Evolutionary conservation across 108 stramenopile genomes (phyloP), one percentile per base, ranked within the genome.

Genomic region (Stephanodiscus triporus): DNA sequence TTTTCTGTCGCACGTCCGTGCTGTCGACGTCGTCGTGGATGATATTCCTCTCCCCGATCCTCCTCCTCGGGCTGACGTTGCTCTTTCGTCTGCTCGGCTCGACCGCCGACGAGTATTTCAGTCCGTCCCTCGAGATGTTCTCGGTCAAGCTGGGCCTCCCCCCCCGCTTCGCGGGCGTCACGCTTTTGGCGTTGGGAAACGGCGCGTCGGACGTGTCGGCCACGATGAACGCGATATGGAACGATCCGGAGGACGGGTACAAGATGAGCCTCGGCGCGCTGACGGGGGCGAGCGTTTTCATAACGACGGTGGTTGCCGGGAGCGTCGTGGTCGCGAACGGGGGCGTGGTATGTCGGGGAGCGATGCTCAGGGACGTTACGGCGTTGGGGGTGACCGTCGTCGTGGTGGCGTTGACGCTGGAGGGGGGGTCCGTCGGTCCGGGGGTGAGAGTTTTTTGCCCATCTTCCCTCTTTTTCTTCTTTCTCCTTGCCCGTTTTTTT

Each of bases 91-190:
- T 98, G 71, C 61, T 99, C 71, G 97, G 97, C 10, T 79, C 85
- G 32, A 98, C 97, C 14, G 98, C 98, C 32, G 97, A 97, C 69
- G 96, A 97, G 62, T 99, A 90, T 81, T 99, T 99, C 68, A 85
- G 83, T 9, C 97, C 97, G 7, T 80, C 88, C 23, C 76, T 99
- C 49, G 97, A 96, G 78, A 90, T 88, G 91, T 96, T 99, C 61
- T 87, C 84, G 30, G 38, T 75, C 22, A 82, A 94, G 66, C 53
- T 97, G 65, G 88, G 96, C 8, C 70, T 99, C 29, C 91, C 97
- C 5, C 96, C 97, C 0, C 90, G 97, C 9, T 95, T 99, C 72
- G 97, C 97, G 2, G 98, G 98, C 0, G 98, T 99, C 27, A 94
- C 97, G 0, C 75, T 98, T 11, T 78, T 99, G 63, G 97, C 98